A percentile compares a stretch with the other conserved stretches of the same genome.
Evolutionary conservation across 148 eudicot species (phyloP).

Genomic region (Agrostemma githago): DNA sequence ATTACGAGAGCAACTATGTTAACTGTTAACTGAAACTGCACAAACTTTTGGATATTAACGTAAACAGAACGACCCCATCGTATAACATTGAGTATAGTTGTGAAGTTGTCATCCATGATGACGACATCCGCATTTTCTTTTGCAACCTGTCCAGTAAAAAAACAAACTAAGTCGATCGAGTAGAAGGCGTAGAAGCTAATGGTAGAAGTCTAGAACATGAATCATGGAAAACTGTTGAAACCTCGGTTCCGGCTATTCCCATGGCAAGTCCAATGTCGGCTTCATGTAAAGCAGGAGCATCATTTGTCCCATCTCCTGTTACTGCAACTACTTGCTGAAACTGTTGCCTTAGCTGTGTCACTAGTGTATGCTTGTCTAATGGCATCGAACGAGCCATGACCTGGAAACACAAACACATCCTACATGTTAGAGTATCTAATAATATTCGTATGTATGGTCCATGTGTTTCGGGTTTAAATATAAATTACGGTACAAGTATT

Average conservation of each 20-base stretch:
- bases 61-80: slow-evolving; percentile 86
- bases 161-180: neutral
- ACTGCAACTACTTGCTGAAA: slow-evolving; percentile 71
- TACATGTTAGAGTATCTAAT: no score
- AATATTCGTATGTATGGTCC: no score
- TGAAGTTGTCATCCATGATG: slow-evolving; percentile 75
- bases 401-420: slow-evolving; percentile 21
- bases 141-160: slow-evolving; percentile 49
- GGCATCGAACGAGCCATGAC: slow-evolving; percentile 86
- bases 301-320: slow-evolving; percentile 89
- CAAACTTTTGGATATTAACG: slow-evolving; percentile 84
- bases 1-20: slow-evolving; percentile 73
- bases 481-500: no score
- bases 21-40: slow-evolving; percentile 89
- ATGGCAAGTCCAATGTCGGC: slow-evolving; percentile 88
- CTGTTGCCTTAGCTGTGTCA: slow-evolving; percentile 41
- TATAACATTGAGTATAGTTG: slow-evolving; percentile 66
- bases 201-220: neutral
- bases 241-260: slow-evolving; percentile 91
- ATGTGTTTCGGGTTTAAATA: no score
- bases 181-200: neutral
- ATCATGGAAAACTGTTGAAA: slow-evolving; percentile 15
- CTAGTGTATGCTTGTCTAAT: slow-evolving; percentile 62
- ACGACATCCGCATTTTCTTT: slow-evolving; percentile 86
- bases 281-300: slow-evolving; percentile 85